phyloP scores from a whole-genome alignment of 2,329 filamentous ascomycete genomes.

The Colletotrichum paranaense region DNA sequence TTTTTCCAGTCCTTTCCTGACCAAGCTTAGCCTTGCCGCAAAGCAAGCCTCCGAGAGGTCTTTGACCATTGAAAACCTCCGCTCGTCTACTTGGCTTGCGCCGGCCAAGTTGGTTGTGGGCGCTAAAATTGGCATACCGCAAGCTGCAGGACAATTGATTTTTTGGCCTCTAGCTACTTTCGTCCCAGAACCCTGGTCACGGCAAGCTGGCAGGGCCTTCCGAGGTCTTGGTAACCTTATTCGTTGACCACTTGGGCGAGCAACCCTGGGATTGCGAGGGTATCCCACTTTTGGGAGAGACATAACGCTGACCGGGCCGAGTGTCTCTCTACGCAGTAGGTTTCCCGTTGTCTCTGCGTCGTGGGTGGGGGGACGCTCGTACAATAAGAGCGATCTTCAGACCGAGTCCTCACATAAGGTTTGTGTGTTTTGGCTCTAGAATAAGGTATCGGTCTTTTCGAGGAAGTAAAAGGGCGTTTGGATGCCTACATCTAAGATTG shows the following conservation, averaged over 20 bases:
- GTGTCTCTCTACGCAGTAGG: neutral
- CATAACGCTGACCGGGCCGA: neutral
- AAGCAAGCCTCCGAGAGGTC: conserved; percentile 16
- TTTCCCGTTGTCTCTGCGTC: neutral
- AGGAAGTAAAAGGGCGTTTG: neutral
- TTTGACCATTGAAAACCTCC: conserved; percentile 21
- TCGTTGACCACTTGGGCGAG: neutral
- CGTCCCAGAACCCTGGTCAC: conserved; percentile 4
- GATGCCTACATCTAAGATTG: neutral
- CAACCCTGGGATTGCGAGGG: neutral
- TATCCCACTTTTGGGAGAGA: neutral
- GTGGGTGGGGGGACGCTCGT: neutral
- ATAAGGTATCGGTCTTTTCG: neutral
- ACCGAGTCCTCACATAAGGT: neutral
- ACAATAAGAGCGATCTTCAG: neutral
- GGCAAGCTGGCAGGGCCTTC: conserved; percentile 6
- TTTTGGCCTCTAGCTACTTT: conserved; percentile 9
- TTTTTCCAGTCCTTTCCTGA: conserved; percentile 10
- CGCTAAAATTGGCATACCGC: conserved; percentile 12
- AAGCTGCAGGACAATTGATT: conserved; percentile 3
- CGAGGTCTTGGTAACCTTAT: conserved; percentile 15
- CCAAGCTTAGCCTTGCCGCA: conserved; percentile 16
- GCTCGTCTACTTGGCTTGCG: conserved; percentile 9
- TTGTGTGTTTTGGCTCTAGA: neutral
- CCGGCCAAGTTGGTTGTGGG: neutral